Conservation (phyloP, 257 asterid species). For the Eucommia ulmoides region DNA sequence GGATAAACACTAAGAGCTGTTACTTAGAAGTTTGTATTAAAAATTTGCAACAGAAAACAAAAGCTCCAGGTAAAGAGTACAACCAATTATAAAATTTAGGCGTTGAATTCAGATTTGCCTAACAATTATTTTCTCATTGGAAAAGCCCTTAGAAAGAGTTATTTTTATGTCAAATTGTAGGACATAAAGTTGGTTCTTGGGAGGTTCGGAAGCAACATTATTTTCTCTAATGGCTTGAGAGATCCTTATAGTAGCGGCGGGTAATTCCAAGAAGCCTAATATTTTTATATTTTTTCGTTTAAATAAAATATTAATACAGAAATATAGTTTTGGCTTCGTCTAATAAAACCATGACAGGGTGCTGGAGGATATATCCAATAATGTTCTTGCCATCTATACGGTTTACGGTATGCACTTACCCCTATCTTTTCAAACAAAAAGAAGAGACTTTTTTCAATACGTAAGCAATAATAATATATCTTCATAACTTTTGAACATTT, state of each 20-base stretch:
- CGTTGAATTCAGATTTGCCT: not conserved
- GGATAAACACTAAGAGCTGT: too few relatives aligned
- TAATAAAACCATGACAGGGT: conserved; percentile 19
- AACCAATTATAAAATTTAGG: too few relatives aligned
- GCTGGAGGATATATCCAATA: conserved; percentile 29
- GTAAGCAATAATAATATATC: not conserved
- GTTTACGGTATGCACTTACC: conserved; percentile 25
- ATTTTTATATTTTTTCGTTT: not conserved
- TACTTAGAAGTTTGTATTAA: too few relatives aligned
- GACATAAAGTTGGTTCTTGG: conserved; percentile 30
- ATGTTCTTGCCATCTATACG: conserved; percentile 34
- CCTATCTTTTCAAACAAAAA: not conserved
- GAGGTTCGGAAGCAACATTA: conserved; percentile 32
- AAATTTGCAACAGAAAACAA: too few relatives aligned
- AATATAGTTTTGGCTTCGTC: not conserved
- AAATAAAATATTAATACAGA: not conserved
- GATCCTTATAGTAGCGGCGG: conserved; percentile 42
- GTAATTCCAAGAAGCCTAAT: conserved; percentile 9
- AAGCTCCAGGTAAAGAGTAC: too few relatives aligned
- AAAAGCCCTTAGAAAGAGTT: not conserved
- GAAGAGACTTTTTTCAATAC: not conserved
- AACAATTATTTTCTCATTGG: not conserved
- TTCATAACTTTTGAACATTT: not conserved
- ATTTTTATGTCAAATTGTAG: conserved; percentile 8
- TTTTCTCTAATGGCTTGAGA: conserved; percentile 37